Percentiles rank a stretch among this genome's conserved stretches.
Conservation (phyloP, 2,329 filamentous ascomycete species). For the Teratosphaeria nubilosa region DNA sequence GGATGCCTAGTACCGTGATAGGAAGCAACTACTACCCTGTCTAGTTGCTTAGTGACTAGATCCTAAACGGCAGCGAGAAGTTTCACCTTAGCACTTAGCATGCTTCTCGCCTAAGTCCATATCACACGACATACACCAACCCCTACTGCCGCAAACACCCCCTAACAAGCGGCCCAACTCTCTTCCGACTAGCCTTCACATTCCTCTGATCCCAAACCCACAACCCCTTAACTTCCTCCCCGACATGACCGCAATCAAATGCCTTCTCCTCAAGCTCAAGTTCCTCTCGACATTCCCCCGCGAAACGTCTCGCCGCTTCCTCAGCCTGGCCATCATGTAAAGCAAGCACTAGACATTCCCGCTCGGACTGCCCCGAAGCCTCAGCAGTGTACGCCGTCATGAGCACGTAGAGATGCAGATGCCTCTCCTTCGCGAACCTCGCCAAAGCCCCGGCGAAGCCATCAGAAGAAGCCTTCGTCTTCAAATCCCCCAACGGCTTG, state of each 20-base stretch:
- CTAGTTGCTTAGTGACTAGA: too few species aligned
- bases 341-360: constrained; percentile 59
- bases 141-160: constrained; percentile 26
- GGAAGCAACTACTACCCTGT: too few species aligned
- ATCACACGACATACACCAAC: not conserved
- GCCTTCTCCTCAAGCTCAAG: constrained; percentile 48
- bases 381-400: constrained; percentile 56
- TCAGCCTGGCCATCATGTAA: constrained; percentile 41
- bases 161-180: constrained; percentile 50
- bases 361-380: constrained; percentile 43
- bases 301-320: constrained; percentile 47
- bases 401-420: constrained; percentile 53
- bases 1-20: too few species aligned
- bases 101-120: not conserved
- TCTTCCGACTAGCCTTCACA: constrained; percentile 51
- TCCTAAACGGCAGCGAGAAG: too few species aligned
- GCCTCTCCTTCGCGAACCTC: constrained; percentile 46
- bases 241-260: constrained; percentile 32
- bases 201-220: constrained; percentile 53
- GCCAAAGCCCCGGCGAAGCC: constrained; percentile 42
- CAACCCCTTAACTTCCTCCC: not conserved
- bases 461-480: constrained; percentile 43
- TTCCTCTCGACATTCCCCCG: constrained; percentile 31
- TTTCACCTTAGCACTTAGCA: not conserved
- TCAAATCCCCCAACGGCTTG: constrained; percentile 51